Base-by-base conservation (phyloP, 1,139 yeast species). In the Pichia cactophila region DNA sequence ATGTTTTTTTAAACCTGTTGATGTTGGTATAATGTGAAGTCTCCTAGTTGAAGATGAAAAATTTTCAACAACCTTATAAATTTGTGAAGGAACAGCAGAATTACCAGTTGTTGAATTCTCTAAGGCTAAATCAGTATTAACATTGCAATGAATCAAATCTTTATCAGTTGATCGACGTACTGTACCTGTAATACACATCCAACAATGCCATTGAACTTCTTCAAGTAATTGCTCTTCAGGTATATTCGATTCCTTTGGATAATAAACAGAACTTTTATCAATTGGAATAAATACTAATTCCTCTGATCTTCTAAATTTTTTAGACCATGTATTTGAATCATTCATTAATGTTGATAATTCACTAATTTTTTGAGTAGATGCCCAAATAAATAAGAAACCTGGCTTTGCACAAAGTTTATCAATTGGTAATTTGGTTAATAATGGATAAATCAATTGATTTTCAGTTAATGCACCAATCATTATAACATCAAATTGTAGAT, bases 101-200 rank as follows among this genome's bases (percentile, higher is more conserved):
- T 69, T 62, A 45, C 54, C 46, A 60, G 71, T 44, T 56, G 59
- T 45, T 33, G 65, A 63, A 42, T 70, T 68, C 57, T 81, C 81
- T 64, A 92, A 74, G 53, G 83, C 83, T 51, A 89, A 72, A 65
- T 90, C 97, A 0, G 97, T 89, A 61, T 90, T 95, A 38, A 89
- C 80, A 61, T 90, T 90, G 67, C 97, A 90, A 63, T 90, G 95
- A 55, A 90, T 89, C 55, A 90, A 72, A 63, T 87, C 89, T 29
- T 77, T 77, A 66, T 90, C 97, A 0, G 83, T 81, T 1, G 95
- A 80, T 58, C 97, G 75, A 61, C 96, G 73, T 12, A 90, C 90
- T 0, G 97, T 90, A 6, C 97, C 97, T 3, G 96, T 89, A 50
- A 90, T 85, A 57, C 97, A 92, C 96, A 90, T 87, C 84, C 96